Base-by-base conservation (phyloP, 108 stramenopile species). In the Fragilariopsis cylindrus region DNA sequence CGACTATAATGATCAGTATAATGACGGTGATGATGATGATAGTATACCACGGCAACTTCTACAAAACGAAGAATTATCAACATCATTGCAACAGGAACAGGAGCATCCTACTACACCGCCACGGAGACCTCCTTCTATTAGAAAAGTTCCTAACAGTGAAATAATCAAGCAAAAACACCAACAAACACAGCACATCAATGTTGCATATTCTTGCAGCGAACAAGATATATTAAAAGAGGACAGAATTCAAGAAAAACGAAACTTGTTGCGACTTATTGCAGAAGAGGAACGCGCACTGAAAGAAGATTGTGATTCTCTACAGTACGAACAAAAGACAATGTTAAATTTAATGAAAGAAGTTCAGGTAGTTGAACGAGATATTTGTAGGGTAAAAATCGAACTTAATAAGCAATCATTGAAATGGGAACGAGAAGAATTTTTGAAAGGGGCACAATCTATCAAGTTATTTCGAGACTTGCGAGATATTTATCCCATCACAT, bases 401-500 rank as follows among this genome's bases (percentile, higher is more conserved):
- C 65, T 58, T 21, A 46, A 60, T n/a, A 57, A 45, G 30, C 69
- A 74, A 39, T 47, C 47, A 5, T 11, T 57, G 54, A 54, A 56
- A 18, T 18, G 63, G 8, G 67, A 57, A 39, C 42, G 65, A 43
- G 69, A 70, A 50, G 47, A 65, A 41, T 71, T 82, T 21, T 50
- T 52, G 41, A 67, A 57, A n/a, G 75, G 79, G 21, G 71, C 78
- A 3, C 82, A 83, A 69, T 66, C 58, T 11, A 79, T 83, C 52
- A 75, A 75, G 49, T 63, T 79, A 7, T 65, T 83, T 48, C 71
- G 82, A 48, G 84, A 85, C n/a, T 73, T 85, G 43, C 77, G 75
- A 18, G 48, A 64, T 11, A 56, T 85, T 18, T 85, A 85, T 69
- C 80, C 80, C 44, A 81, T 85, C 44, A 63, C 81, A 9, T 39